These are phyloP conservation scores for Tolypocladium amazonense DNA, from an alignment of 2,329 filamentous ascomycete species.

Conservation along the genomic window DNA sequence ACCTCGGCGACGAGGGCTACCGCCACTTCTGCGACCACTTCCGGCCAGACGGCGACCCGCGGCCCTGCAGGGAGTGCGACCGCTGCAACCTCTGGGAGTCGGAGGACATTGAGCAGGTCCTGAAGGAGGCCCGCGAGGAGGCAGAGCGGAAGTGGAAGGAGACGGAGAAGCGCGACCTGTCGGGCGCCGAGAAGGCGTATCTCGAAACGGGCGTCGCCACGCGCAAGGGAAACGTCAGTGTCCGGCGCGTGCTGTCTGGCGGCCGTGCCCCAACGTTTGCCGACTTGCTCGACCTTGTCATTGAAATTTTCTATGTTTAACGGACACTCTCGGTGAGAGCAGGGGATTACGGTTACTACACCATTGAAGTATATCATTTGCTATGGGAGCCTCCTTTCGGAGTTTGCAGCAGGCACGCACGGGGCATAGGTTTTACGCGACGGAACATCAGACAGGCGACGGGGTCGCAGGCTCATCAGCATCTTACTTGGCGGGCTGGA, in stretches of 20 bases:
- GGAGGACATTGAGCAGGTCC: slow-evolving; percentile 59
- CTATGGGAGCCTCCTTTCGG: not conserved
- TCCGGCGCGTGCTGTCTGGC: slow-evolving; percentile 21
- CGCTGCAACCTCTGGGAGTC: slow-evolving; percentile 71
- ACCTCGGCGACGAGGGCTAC: slow-evolving; percentile 68
- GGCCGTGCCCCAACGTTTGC: slow-evolving; percentile 26
- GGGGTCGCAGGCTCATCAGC: not conserved
- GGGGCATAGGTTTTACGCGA: not conserved
- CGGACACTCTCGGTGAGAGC: not conserved
- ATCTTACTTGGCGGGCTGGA: not conserved
- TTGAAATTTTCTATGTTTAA: slow-evolving; percentile 32
- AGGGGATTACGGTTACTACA: not conserved
- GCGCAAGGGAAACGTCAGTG: slow-evolving; percentile 10
- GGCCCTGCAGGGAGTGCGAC: slow-evolving; percentile 66
- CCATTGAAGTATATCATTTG: not conserved
- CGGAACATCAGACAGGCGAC: not conserved
- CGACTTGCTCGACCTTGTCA: slow-evolving; percentile 34
- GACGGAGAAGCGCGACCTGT: slow-evolving; percentile 48
- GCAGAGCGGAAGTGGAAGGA: slow-evolving; percentile 63
- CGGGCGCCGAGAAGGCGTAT: slow-evolving; percentile 43
- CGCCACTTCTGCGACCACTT: slow-evolving; percentile 96
- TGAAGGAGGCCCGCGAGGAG: slow-evolving; percentile 57
- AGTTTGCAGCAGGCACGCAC: not conserved
- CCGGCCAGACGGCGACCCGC: slow-evolving; percentile 62
- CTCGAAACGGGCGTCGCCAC: slow-evolving; percentile 41